Evolutionary conservation across 495 filamentous ascomycete species (phyloP).

Genomic region (Tuber magnatum): DNA sequence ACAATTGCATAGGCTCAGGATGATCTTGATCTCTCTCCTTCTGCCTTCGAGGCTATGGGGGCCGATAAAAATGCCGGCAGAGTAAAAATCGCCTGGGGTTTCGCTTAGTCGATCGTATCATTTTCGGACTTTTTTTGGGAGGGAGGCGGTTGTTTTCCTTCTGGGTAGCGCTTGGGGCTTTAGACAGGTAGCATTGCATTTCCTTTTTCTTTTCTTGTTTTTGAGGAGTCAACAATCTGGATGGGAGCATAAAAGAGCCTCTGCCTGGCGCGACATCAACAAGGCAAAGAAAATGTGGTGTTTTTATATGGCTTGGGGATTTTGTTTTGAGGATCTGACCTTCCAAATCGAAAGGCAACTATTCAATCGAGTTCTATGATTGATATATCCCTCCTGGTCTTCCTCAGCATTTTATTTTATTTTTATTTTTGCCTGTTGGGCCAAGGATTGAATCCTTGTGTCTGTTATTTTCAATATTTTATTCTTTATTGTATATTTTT

Average conservation of each 20-base stretch:
- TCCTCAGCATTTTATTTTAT: slow-evolving; percentile 15
- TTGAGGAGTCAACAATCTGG: background rate
- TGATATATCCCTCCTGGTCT: slow-evolving; percentile 9
- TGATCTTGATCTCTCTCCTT: slow-evolving; percentile 22
- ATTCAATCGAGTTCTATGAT: background rate
- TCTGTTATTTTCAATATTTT: slow-evolving; percentile 19
- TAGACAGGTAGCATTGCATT: slow-evolving; percentile 8
- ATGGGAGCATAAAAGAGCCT: background rate
- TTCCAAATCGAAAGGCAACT: background rate
- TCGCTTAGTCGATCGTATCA: background rate
- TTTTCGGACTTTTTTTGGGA: background rate
- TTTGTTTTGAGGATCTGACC: slow-evolving; percentile 7
- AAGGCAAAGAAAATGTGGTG: background rate
- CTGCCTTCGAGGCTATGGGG: slow-evolving; percentile 19
- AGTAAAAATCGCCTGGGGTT: slow-evolving; percentile 8
- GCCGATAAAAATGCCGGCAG: background rate
- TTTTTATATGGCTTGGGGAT: slow-evolving; percentile 7
- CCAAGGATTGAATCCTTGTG: slow-evolving; percentile 20
- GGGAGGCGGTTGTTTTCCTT: background rate
- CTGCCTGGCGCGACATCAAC: background rate
- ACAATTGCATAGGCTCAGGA: background rate
- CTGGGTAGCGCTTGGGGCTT: background rate
- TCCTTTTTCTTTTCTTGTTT: background rate
- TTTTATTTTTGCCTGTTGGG: too few species aligned
- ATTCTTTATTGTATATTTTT: slow-evolving; percentile 17